These are phyloP conservation scores for Sporodiniella umbellata DNA, from an alignment of 371 early-diverging fungal genomes.

Conservation along the genomic window DNA sequence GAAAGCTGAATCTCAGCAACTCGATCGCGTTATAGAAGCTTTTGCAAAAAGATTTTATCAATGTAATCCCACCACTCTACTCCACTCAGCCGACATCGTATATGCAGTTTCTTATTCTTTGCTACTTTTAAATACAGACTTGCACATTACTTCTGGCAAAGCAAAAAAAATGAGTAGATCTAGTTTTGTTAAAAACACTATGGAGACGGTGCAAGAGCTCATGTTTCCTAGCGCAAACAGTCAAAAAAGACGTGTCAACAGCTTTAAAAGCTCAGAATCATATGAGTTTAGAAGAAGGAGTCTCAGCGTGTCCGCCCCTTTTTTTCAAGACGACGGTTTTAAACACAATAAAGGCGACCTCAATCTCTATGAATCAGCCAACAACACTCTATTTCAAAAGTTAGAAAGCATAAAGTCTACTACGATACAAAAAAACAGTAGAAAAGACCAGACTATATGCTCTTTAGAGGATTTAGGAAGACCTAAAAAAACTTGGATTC, in stretches of 20 bases:
- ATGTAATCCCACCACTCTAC: conserved; percentile 54
- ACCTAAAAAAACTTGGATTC: conserved; percentile 19
- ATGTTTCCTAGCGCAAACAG: conserved; percentile 8
- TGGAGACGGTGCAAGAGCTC: conserved; percentile 33
- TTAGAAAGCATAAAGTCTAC: conserved; percentile 12
- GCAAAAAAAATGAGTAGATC: conserved; percentile 49
- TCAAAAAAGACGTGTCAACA: conserved; percentile 5
- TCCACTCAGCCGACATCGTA: conserved; percentile 52
- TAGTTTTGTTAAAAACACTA: conserved; percentile 53
- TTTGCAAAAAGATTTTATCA: conserved; percentile 76
- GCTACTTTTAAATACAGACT: conserved; percentile 87
- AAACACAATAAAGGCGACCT: neutral
- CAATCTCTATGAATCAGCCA: neutral
- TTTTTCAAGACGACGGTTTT: conserved; percentile 1
- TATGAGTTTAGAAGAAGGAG: neutral
- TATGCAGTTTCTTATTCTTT: conserved; percentile 81
- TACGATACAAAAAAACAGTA: conserved; percentile 11
- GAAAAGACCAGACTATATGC: neutral
- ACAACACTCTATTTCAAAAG: conserved; percentile 3
- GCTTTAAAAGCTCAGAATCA: conserved; percentile 6
- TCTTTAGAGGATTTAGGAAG: conserved; percentile 1
- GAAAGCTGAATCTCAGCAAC: conserved; percentile 85
- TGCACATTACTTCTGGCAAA: conserved; percentile 63
- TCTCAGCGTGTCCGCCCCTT: neutral
- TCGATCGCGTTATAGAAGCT: conserved; percentile 79